Conservation (phyloP, 768 basidiomycete species). For the Gloeophyllum trabeum region DNA sequence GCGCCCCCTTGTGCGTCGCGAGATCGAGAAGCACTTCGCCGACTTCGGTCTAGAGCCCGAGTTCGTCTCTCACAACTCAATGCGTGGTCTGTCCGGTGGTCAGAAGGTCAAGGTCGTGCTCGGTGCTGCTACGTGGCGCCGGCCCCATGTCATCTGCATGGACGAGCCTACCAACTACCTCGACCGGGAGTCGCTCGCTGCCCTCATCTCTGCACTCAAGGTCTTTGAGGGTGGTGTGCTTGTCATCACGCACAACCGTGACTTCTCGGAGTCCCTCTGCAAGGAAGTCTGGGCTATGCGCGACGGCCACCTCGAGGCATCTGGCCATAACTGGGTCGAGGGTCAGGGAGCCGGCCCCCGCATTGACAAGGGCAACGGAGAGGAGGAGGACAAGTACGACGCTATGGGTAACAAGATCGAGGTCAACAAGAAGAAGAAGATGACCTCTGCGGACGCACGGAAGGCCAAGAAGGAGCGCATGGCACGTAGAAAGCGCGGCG, state of each 20-base stretch:
- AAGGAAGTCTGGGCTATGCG: constrained; percentile 99
- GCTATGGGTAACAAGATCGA: constrained; percentile 99
- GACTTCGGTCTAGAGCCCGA: constrained; percentile 99
- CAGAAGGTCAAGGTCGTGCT: constrained; percentile 99
- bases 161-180: constrained; percentile 99
- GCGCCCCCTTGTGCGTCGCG: constrained; percentile 93
- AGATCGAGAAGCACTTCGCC: constrained; percentile 98
- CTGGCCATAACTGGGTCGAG: constrained; percentile 99
- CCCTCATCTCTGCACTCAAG: constrained; percentile 97
- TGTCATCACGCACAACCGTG: constrained; percentile 94
- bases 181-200: constrained; percentile 98
- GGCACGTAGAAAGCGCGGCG: constrained; percentile 79
- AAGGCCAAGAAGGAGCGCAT: constrained; percentile 97
- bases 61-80: constrained; percentile 98
- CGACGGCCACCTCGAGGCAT: constrained; percentile 91
- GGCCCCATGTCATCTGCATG: constrained; percentile 93
- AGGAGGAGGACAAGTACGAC: constrained; percentile 87
- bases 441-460: constrained; percentile 71
- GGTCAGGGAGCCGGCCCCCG: constrained; percentile 92
- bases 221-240: constrained; percentile 97
- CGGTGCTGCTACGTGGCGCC: constrained; percentile 97
- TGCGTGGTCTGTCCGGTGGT: constrained; percentile 97
- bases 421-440: constrained; percentile 75
- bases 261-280: constrained; percentile 99
- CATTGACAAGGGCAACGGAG: constrained; percentile 89